phyloP scores from a whole-genome alignment of 1,284 basidiomycete genomes.

The Takashimella tepidaria region DNA sequence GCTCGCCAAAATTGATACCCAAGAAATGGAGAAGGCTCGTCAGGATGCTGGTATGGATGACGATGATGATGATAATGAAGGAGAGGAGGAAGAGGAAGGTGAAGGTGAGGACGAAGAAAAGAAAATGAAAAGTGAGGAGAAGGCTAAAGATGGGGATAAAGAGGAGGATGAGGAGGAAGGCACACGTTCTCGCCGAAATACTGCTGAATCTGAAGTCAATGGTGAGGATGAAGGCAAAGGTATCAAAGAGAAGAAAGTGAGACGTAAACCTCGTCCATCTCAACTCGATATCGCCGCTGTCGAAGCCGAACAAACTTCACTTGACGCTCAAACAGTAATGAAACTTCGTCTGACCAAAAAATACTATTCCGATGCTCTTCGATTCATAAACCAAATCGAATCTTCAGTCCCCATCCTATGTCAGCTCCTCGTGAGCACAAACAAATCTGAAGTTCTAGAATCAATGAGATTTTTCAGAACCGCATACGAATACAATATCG shows the following conservation, averaged over 20 bases:
- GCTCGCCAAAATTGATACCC: conserved; percentile 58
- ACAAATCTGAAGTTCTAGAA: conserved; percentile 90
- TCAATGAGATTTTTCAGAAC: conserved; percentile 92
- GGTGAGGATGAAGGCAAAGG: conserved; percentile 15
- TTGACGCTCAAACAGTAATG: conserved; percentile 60
- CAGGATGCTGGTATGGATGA: conserved; percentile 51
- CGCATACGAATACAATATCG: conserved; percentile 75
- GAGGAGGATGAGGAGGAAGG: conserved; percentile 39
- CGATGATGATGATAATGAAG: conserved; percentile 54
- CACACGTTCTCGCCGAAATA: conserved; percentile 23
- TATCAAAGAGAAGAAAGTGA: conserved; percentile 38
- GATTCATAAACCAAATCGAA: conserved; percentile 80
- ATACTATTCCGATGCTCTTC: conserved; percentile 81
- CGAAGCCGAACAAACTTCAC: conserved; percentile 60
- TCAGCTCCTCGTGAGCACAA: conserved; percentile 80
- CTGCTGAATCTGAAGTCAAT: conserved; percentile 18
- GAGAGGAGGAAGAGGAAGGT: conserved; percentile 32
- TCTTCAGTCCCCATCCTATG: conserved; percentile 67
- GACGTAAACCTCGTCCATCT: conserved; percentile 59
- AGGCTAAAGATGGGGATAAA: conserved; percentile 40
- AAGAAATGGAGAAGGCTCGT: conserved; percentile 48
- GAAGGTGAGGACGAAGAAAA: conserved; percentile 4
- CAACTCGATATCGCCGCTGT: conserved; percentile 55
- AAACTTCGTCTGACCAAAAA: conserved; percentile 74
- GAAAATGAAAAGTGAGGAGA: conserved; percentile 18